Conservation (phyloP, 208 protist genomes). For the Acanthamoeba lugdunensis region DNA sequence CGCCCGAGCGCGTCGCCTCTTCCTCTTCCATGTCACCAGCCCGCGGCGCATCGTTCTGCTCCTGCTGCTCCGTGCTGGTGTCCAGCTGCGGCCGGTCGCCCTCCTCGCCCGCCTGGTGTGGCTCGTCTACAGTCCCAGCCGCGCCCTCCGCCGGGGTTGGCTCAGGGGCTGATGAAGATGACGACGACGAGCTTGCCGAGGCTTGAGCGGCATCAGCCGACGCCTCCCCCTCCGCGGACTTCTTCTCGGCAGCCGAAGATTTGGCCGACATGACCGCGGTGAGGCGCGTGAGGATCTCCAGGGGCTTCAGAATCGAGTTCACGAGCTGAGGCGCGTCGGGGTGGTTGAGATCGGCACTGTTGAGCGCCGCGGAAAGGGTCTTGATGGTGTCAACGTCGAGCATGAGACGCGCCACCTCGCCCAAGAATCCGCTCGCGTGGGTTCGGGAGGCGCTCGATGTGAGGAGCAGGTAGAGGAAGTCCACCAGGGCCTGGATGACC, state of each 20-base stretch:
- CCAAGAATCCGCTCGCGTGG: constrained; percentile 55
- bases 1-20: background rate
- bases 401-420: constrained; percentile 56
- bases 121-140: background rate
- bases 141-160: background rate
- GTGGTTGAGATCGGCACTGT: constrained; percentile 64
- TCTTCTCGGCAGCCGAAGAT: background rate
- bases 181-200: background rate
- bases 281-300: constrained; percentile 63
- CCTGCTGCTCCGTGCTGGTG: background rate
- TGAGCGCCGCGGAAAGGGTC: constrained; percentile 31
- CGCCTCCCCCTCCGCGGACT: background rate
- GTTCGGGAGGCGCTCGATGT: constrained; percentile 36
- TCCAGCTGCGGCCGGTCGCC: background rate
- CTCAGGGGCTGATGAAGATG: background rate
- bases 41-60: background rate
- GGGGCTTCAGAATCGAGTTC: constrained; percentile 46
- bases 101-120: background rate
- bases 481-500: constrained; percentile 60
- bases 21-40: background rate
- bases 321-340: constrained; percentile 59
- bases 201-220: background rate
- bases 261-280: constrained; percentile 67
- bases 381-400: constrained; percentile 68
- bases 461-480: constrained; percentile 68